phyloP scores from a whole-genome alignment of 768 basidiomycete species.

The Clathrus columnatus region DNA sequence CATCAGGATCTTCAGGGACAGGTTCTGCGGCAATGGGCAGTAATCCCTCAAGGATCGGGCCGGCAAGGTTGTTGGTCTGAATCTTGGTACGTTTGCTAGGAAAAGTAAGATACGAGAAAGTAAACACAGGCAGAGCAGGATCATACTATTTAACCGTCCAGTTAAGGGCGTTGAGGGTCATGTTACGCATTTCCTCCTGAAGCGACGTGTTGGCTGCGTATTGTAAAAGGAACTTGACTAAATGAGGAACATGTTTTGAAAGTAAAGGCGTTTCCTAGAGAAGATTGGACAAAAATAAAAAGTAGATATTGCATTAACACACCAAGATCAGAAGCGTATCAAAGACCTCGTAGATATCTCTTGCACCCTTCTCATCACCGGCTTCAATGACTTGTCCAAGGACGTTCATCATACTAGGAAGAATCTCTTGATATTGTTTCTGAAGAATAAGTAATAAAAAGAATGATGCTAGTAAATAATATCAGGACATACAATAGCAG shows the following conservation, averaged over 20 bases:
- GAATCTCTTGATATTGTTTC: constrained; percentile 81
- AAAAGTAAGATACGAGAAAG: constrained; percentile 11
- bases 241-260: constrained; percentile 76
- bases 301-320: constrained; percentile 21
- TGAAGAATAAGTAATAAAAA: constrained; percentile 20
- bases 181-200: constrained; percentile 74
- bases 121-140: background rate
- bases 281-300: background rate
- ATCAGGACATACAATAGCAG: constrained; percentile 59
- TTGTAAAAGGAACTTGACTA: constrained; percentile 80
- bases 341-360: constrained; percentile 89
- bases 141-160: constrained; percentile 95
- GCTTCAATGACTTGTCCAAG: constrained; percentile 75
- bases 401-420: constrained; percentile 84
- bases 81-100: constrained; percentile 92
- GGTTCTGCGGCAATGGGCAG: constrained; percentile 92
- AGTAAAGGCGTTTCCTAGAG: constrained; percentile 87
- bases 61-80: constrained; percentile 75
- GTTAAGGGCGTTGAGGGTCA: constrained; percentile 86
- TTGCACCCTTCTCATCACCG: constrained; percentile 71
- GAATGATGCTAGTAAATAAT: background rate
- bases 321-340: constrained; percentile 93
- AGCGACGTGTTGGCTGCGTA: constrained; percentile 72
- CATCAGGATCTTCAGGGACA: constrained; percentile 89
- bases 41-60: constrained; percentile 79